Conservation (phyloP, 2,329 filamentous ascomycete genomes). For the Apiospora sp. region DNA sequence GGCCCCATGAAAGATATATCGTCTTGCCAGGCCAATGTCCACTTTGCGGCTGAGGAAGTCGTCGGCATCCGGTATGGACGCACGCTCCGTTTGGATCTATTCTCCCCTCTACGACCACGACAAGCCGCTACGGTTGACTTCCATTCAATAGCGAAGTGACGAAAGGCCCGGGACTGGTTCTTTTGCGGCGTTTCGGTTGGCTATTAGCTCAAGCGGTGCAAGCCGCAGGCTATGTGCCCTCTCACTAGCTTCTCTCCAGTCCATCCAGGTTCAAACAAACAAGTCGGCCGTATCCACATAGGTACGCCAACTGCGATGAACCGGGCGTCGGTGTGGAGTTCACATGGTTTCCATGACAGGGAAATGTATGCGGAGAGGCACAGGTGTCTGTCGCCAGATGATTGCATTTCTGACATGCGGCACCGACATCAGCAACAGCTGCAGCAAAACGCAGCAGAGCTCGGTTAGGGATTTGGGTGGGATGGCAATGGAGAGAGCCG, state of each 20-base stretch:
- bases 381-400: slow-evolving; percentile 1
- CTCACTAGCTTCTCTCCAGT: not conserved
- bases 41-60: slow-evolving; percentile 50
- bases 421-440: not conserved
- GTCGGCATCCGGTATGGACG: not conserved
- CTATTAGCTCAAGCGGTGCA: not conserved
- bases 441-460: not conserved
- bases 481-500: slow-evolving; percentile 1
- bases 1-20: slow-evolving; percentile 79
- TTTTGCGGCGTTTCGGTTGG: not conserved
- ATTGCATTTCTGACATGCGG: slow-evolving; percentile 2
- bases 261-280: not conserved
- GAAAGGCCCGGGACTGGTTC: not conserved
- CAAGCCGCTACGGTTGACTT: not conserved
- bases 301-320: not conserved
- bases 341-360: not conserved
- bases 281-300: not conserved
- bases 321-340: not conserved
- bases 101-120: too few species aligned
- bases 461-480: not conserved
- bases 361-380: not conserved
- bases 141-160: not conserved
- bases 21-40: slow-evolving; percentile 70
- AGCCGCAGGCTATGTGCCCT: not conserved
- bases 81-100: not conserved